Evolutionary conservation across 805 yeast species (phyloP), one percentile per base, ranked within the genome.

Genomic region (Jamesozyma piceae): DNA sequence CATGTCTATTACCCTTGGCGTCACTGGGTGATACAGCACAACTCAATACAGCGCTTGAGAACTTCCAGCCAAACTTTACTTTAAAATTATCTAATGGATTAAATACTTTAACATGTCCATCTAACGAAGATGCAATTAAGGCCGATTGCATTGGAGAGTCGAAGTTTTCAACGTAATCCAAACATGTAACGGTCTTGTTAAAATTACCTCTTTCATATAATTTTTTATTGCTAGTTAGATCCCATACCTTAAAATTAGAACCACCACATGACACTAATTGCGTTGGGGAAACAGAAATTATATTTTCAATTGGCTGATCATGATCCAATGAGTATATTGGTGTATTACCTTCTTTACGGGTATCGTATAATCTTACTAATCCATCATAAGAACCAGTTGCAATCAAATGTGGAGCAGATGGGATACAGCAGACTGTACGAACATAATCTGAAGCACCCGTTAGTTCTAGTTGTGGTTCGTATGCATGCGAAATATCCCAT

Each of bases 361-460:
- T 75, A 66, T 90, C 98, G 55, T 82, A 90, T 5, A 92, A 62
- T 50, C 97, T 71, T 4, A 90, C 81, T 21, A 68, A 62, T 9
- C 96, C 95, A 63, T 92, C 98, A 58, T 92, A 92, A 57, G 94
- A 88, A 41, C 97, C 98, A 1, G 96, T 86, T 14, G 82, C 81
- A n/a, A 92, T 68, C 47, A 89, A 68, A 56, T 83, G 84, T 24
- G 87, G 80, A 41, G 82, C 80, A 3, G 74, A 66, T 2, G 90
- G 90, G 30, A 89, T 74, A 60, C 86, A 86, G 43, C 72, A 72
- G 5, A 85, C 94, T 4, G 90, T 70, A 52, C 98, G 74, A 30
- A 92, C 80, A 61, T 92, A 92, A 65, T 92, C 98, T 27, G 77
- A 74, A 58, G 92, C 97, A 51, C 75, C 82, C 21, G 72, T 74